Base-by-base conservation (phyloP, 2,329 filamentous ascomycete genomes). In the Macrophomina tecta region DNA sequence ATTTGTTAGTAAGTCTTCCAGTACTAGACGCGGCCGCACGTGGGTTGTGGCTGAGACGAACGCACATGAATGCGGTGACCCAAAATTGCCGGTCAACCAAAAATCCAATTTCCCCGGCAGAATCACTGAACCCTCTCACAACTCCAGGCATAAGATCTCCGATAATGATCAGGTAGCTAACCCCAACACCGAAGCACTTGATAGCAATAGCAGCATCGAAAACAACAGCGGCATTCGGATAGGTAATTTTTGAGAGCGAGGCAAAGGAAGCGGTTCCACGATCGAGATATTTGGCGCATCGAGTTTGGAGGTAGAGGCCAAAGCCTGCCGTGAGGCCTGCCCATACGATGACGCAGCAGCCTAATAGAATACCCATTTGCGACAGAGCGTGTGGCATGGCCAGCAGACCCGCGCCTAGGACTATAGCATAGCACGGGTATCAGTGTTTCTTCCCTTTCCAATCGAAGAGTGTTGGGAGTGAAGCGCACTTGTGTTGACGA, bases 131-230 rank as follows among this genome's bases (percentile, higher is more conserved):
- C 4, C 94, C 95, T 68, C 88, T 82, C 30, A 95, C 89, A 9
- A 99, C 95, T 46, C 93, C 94, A 0, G 95, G 95, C 95, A 99
- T 99, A 69, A 99, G 83, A 77, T 99, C 95, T 61, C 95, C 95
- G 72, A 99, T 98, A 74, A 99, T 98, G 75, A 99, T 99, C 73
- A 99, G 87, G 81, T 99, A 99, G 73, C 93, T 97, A 68, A 98
- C 92, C 28, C 92, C 95, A 9, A 99, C 95, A 45, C 95, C 95
- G 76, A 99, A 99, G 80, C 95, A 99, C 78, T 99, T 99, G 75
- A 99, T 89, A 12, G 94, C 93, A 76, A 99, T 99, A 5, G 95
- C 95, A 6, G 90, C 90, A 80, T 99, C 95, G 78, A 99, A 99
- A 53, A 98, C 85, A 55, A 99, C 93, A 8, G 95, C 92, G 2